These are phyloP conservation scores for Hericium alpestre DNA, from an alignment of 768 basidiomycete species.

Conservation along the genomic window DNA sequence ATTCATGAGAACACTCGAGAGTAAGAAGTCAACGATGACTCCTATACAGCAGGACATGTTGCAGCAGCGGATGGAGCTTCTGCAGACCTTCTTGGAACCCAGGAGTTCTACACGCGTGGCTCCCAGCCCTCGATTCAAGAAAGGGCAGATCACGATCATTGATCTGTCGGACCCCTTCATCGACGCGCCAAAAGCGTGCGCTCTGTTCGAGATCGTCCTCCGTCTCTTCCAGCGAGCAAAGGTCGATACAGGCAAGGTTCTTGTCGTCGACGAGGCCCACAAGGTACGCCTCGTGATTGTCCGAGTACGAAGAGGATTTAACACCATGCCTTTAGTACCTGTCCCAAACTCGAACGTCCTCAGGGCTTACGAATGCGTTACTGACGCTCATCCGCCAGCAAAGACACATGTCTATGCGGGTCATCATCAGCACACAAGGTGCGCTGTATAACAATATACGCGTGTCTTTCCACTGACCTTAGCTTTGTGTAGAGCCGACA, in stretches of 20 bases:
- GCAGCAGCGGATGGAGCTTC: conserved; percentile 51
- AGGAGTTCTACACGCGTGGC: conserved; percentile 7
- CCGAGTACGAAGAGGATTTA: neutral
- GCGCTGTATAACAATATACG: neutral
- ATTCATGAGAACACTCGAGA: conserved; percentile 38
- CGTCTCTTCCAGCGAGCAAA: conserved; percentile 54
- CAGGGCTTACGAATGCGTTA: conserved; percentile 49
- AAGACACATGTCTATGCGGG: conserved; percentile 60
- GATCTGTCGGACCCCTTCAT: conserved; percentile 70
- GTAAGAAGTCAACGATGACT: conserved; percentile 42
- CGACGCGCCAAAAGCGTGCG: conserved; percentile 55
- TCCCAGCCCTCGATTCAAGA: conserved; percentile 30
- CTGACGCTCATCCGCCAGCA: conserved; percentile 56
- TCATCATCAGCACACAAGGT: conserved; percentile 69
- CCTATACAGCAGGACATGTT: conserved; percentile 43
- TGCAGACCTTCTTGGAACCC: conserved; percentile 46
- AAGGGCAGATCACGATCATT: conserved; percentile 54
- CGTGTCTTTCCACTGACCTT: neutral
- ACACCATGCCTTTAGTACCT: conserved; percentile 34
- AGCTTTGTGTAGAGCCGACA: conserved; percentile 46
- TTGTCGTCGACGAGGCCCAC: conserved; percentile 69
- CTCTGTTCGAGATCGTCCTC: conserved; percentile 58
- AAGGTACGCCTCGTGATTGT: conserved; percentile 33
- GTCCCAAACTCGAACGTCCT: conserved; percentile 30
- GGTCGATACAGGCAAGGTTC: conserved; percentile 52